These are phyloP conservation scores for Eustoma russellianum DNA, from an alignment of 257 asterid species.

Conservation along the genomic window DNA sequence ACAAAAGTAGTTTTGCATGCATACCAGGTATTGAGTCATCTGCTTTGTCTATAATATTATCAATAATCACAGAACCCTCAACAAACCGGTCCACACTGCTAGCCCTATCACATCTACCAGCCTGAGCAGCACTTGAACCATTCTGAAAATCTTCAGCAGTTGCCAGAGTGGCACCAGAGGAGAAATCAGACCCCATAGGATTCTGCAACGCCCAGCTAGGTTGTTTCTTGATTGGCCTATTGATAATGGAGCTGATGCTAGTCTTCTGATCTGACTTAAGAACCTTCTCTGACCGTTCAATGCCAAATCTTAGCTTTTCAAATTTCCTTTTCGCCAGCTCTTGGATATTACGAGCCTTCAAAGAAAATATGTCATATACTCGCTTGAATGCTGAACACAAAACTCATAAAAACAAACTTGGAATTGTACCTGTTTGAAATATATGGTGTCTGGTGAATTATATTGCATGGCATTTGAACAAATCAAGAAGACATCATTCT, in stretches of 20 bases:
- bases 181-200: constrained; percentile 72
- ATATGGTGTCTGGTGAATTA: constrained; percentile 83
- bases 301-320: constrained; percentile 38
- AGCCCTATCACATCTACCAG: constrained; percentile 42
- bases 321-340: constrained; percentile 87
- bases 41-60: constrained; percentile 52
- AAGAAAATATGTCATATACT: constrained; percentile 6
- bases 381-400: not conserved
- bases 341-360: constrained; percentile 81
- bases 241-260: constrained; percentile 31
- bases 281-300: constrained; percentile 39
- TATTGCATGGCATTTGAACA: constrained; percentile 96
- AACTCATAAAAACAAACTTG: constrained; percentile 1
- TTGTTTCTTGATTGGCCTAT: constrained; percentile 54
- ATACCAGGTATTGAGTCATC: constrained; percentile 75
- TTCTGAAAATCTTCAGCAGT: constrained; percentile 44
- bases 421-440: constrained; percentile 67
- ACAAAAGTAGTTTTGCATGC: not conserved
- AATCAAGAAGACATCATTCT: constrained; percentile 82
- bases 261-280: constrained; percentile 54
- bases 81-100: constrained; percentile 40
- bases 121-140: constrained; percentile 31
- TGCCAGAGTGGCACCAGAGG: constrained; percentile 82
- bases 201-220: constrained; percentile 49
- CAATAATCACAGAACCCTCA: constrained; percentile 50